These are phyloP conservation scores for Trypanosoma grayi DNA, from an alignment of 208 protist species.

Conservation along the genomic window DNA sequence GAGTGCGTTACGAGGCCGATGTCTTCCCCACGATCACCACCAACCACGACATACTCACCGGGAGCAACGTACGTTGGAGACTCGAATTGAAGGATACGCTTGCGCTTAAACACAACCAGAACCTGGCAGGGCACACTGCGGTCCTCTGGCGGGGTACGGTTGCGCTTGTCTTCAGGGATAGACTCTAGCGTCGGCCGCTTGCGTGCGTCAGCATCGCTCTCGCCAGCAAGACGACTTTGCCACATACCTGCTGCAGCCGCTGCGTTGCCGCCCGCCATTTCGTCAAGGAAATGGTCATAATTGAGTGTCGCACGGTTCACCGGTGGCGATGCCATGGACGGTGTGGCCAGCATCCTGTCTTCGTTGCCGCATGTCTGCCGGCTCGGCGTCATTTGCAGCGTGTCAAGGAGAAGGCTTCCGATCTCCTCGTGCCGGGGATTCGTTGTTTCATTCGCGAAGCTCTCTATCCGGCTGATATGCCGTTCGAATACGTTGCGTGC, in stretches of 20 bases:
- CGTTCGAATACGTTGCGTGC: constrained; percentile 12
- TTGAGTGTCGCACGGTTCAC: constrained; percentile 35
- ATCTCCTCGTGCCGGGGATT: constrained; percentile 41
- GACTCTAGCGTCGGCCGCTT: constrained; percentile 54
- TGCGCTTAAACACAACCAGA: constrained; percentile 89
- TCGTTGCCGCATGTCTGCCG: constrained; percentile 35
- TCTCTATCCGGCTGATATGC: constrained; percentile 19
- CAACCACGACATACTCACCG: constrained; percentile 88
- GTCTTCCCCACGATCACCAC: constrained; percentile 90
- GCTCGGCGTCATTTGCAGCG: constrained; percentile 38
- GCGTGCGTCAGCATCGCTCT: constrained; percentile 39
- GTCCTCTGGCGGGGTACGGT: constrained; percentile 50
- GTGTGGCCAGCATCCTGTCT: constrained; percentile 33
- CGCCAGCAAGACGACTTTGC: constrained; percentile 15
- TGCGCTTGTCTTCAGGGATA: constrained; percentile 26
- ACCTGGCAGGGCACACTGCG: constrained; percentile 78
- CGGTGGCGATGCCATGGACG: constrained; percentile 46
- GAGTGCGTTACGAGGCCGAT: constrained; percentile 86
- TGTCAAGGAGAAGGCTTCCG: constrained; percentile 30
- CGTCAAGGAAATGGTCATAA: constrained; percentile 57
- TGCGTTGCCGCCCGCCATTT: constrained; percentile 16
- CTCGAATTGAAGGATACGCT: constrained; percentile 82
- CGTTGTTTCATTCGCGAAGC: constrained; percentile 1
- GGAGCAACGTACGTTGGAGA: constrained; percentile 71
- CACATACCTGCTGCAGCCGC: neutral